These are phyloP conservation scores for Spathaspora hagerdaliae DNA, from an alignment of 805 yeast species.

Conservation along the genomic window DNA sequence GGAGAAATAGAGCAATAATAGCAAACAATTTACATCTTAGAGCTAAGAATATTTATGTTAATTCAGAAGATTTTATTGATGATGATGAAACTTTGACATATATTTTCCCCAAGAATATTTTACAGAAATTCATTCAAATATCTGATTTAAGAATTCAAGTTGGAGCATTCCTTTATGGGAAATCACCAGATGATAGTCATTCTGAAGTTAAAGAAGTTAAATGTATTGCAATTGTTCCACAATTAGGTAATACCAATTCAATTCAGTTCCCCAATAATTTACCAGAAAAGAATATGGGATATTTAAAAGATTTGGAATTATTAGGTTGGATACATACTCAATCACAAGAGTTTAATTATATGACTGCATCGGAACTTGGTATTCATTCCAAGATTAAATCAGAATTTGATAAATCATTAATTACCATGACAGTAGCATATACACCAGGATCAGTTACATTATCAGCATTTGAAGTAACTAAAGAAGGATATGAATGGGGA, in stretches of 20 bases:
- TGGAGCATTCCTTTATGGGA: constrained; percentile 78
- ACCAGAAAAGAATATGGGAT: constrained; percentile 32
- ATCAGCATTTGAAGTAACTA: constrained; percentile 56
- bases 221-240: constrained; percentile 80
- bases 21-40: constrained; percentile 69
- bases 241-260: constrained; percentile 66
- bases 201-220: constrained; percentile 71
- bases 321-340: constrained; percentile 96
- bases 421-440: constrained; percentile 64
- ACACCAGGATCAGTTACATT: constrained; percentile 83
- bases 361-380: constrained; percentile 70
- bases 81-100: constrained; percentile 55
- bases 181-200: constrained; percentile 72
- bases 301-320: constrained; percentile 54
- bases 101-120: constrained; percentile 76
- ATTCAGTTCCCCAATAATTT: constrained; percentile 55
- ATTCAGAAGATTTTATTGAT: constrained; percentile 65
- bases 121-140: constrained; percentile 72
- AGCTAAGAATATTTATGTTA: constrained; percentile 65
- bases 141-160: constrained; percentile 80
- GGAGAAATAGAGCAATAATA: constrained; percentile 86
- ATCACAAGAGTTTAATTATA: constrained; percentile 51
- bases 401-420: constrained; percentile 30
- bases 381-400: constrained; percentile 45
- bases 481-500: constrained; percentile 81